These are phyloP conservation scores for Ophiostoma sp. DNA, from an alignment of 2,329 filamentous ascomycete genomes.

Conservation along the genomic window DNA sequence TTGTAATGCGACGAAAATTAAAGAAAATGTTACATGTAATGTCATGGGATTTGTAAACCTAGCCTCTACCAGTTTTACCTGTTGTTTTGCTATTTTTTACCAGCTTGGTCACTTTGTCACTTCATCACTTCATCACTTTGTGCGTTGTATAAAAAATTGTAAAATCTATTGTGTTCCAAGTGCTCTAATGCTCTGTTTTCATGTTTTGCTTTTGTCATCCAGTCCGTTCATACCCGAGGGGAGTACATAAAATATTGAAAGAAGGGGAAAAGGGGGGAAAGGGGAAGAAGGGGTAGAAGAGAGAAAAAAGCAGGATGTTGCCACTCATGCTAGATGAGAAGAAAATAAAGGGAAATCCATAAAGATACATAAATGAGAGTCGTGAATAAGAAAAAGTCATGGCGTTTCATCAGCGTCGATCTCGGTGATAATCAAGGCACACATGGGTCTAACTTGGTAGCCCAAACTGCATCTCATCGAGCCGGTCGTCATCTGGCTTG, in stretches of 20 bases:
- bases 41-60: not conserved
- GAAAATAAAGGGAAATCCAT: not conserved
- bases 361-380: not conserved
- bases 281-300: not conserved
- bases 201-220: constrained; percentile 6
- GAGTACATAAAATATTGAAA: not conserved
- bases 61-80: not conserved
- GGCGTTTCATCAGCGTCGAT: not conserved
- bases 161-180: constrained; percentile 1
- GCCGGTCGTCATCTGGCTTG: constrained; percentile 24
- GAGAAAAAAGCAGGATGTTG: not conserved
- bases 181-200: constrained; percentile 11
- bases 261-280: not conserved
- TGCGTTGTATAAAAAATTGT: not conserved
- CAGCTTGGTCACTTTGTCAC: not conserved
- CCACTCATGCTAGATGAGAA: not conserved
- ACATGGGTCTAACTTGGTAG: not conserved
- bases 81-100: not conserved
- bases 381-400: not conserved
- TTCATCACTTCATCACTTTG: not conserved
- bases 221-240: constrained; percentile 2
- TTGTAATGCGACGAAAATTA: not conserved
- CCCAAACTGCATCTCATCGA: constrained; percentile 26
- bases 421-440: not conserved
- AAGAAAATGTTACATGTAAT: not conserved